Evolutionary conservation across 257 asterid species (phyloP).

Genomic region (Thymus mandschuricus): DNA sequence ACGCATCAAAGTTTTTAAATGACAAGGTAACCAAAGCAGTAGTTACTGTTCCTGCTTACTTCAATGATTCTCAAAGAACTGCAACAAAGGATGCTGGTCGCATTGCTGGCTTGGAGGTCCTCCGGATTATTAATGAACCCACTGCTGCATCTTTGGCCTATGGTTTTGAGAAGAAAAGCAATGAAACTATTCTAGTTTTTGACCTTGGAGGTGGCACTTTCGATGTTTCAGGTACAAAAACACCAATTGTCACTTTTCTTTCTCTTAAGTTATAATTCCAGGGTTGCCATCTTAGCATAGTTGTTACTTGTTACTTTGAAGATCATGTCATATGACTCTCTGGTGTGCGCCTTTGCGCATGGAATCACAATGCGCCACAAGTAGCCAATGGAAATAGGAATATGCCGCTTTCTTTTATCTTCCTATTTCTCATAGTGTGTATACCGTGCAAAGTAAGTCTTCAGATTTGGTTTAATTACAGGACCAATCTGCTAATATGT

Average conservation of each 20-base stretch:
- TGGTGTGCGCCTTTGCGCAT: too few relatives aligned
- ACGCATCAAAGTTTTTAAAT: constrained; percentile 86
- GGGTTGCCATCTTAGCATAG: background rate
- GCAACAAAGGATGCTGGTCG: constrained; percentile 96
- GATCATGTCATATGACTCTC: too few relatives aligned
- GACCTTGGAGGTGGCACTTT: constrained; percentile 95
- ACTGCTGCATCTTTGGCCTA: constrained; percentile 94
- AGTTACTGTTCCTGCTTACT: constrained; percentile 94
- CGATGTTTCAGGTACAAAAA: constrained; percentile 77
- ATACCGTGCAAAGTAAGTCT: too few relatives aligned
- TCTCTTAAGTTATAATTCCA: background rate
- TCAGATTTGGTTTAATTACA: too few relatives aligned
- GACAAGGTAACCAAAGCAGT: constrained; percentile 95
- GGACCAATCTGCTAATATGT: too few relatives aligned
- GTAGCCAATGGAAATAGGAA: too few relatives aligned
- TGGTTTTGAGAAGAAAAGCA: constrained; percentile 86
- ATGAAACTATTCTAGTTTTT: constrained; percentile 85
- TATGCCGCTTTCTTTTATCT: too few relatives aligned
- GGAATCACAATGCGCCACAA: too few relatives aligned
- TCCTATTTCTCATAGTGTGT: too few relatives aligned
- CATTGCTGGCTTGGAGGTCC: constrained; percentile 92
- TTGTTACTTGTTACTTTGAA: background rate
- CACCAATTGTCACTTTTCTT: background rate
- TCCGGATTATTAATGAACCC: constrained; percentile 84
- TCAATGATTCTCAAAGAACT: constrained; percentile 92